Evolutionary conservation across 2,329 filamentous ascomycete genomes (phyloP).

Genomic region (Pyrenophora teres): DNA sequence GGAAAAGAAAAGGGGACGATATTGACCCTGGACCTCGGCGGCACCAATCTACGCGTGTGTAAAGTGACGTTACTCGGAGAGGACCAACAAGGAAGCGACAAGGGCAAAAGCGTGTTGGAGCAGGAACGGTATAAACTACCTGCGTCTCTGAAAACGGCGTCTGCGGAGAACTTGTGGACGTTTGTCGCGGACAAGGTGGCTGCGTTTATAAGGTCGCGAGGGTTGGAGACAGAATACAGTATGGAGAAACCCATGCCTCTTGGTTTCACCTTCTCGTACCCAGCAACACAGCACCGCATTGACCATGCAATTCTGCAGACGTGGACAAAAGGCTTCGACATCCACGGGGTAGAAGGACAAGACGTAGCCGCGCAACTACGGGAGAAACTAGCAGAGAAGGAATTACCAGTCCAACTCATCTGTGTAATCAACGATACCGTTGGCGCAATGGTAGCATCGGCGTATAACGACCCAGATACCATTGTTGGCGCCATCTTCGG

Average conservation of each 20-base stretch:
- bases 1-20: conserved; percentile 87
- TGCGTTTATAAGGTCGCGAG: conserved; percentile 87
- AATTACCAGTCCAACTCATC: conserved; percentile 81
- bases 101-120: conserved; percentile 65
- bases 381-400: conserved; percentile 70
- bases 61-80: conserved; percentile 87
- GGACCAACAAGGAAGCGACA: conserved; percentile 63
- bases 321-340: conserved; percentile 98
- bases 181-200: conserved; percentile 92
- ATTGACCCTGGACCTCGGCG: conserved; percentile 92
- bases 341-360: conserved; percentile 84
- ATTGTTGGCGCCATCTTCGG: conserved; percentile 93
- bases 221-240: conserved; percentile 65
- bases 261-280: conserved; percentile 96
- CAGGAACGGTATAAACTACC: conserved; percentile 97
- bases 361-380: conserved; percentile 91
- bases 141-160: conserved; percentile 85
- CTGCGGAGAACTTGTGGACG: conserved; percentile 86
- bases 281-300: conserved; percentile 89
- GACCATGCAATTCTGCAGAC: conserved; percentile 90
- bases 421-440: conserved; percentile 94
- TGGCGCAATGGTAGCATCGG: conserved; percentile 85
- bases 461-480: conserved; percentile 83
- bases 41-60: conserved; percentile 93
- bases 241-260: conserved; percentile 72